Evolutionary conservation across 2,329 filamentous ascomycete genomes (phyloP), one percentile per base, ranked within the genome.

Genomic region (Talaromyces sp.): DNA sequence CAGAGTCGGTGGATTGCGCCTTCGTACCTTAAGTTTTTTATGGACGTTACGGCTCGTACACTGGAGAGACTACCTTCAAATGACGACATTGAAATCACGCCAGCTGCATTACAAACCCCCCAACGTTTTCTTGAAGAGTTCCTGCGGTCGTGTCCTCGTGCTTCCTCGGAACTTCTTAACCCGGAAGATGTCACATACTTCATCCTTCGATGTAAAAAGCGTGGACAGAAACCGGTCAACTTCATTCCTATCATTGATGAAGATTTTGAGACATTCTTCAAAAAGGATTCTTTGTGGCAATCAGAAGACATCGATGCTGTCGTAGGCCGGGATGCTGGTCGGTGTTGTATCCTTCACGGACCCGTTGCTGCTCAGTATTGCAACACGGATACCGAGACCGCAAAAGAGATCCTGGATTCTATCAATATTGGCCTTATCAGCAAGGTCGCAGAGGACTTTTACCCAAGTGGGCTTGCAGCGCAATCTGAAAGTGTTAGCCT

Each of bases 241-340:
- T 99, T 99, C 71, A 91, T 99, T 31, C 94, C 94, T 4, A 82
- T 88, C 15, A 82, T 99, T 22, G 94, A 99, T 67, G 91, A 95
- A 62, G 96, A 92, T 71, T 99, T 99, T 65, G 94, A 99, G 72
- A 96, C 95, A 77, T 99, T 91, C 80, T 99, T 99, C 87, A 99
- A 99, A 86, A 99, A 99, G 80, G 94, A 99, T 74, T 97, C 94
- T 1, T 83, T 99, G 7, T 99, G 94, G 94, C 94, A 99, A 77
- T 97, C 93, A 0, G 94, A 99, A 76, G 94, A 99, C 69, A 81
- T 99, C 7, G 92, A 94, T 69, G 93, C 94, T 56, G 91, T 99
- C 58, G 91, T 97, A 61, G 93, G 83, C 65, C 93, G 97, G 75
- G 94, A 99, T 70, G 94, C 99, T 59, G 92, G 91, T 62, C 86